These are phyloP conservation scores for Epichloe typhina DNA, from an alignment of 2,329 filamentous ascomycete genomes.

Conservation along the genomic window DNA sequence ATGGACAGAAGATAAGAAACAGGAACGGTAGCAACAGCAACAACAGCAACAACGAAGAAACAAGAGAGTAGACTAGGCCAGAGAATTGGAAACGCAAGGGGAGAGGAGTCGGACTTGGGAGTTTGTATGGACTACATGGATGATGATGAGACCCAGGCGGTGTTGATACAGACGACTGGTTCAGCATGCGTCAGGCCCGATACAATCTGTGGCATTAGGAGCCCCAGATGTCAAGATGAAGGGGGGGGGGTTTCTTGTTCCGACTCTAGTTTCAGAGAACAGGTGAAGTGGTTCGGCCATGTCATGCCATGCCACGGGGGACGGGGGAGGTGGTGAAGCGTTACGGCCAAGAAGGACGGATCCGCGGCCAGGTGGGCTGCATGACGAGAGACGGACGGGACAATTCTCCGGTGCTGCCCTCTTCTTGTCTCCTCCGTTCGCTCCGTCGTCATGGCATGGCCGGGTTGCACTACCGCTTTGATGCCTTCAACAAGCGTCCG, in stretches of 20 bases:
- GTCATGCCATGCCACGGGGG: neutral
- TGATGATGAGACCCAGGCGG: neutral
- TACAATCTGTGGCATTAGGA: neutral
- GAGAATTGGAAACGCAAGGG: too few relatives aligned
- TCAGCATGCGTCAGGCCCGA: neutral
- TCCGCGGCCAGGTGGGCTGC: neutral
- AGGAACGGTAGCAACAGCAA: too few relatives aligned
- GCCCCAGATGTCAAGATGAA: neutral
- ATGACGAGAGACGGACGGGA: neutral
- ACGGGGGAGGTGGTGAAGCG: neutral
- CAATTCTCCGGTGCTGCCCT: neutral
- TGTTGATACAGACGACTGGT: neutral
- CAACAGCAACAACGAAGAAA: too few relatives aligned
- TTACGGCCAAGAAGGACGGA: neutral
- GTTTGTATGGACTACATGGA: neutral
- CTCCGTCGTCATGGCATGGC: neutral
- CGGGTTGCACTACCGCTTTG: neutral
- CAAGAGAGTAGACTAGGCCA: too few relatives aligned
- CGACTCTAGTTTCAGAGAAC: neutral
- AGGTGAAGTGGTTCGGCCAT: neutral
- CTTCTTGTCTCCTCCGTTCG: neutral
- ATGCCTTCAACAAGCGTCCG: neutral
- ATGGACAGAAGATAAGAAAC: too few relatives aligned
- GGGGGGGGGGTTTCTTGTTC: neutral
- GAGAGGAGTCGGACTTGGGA: too few relatives aligned